Base-by-base conservation (phyloP, 2,329 filamentous ascomycete genomes). In the Curvularia sp. region DNA sequence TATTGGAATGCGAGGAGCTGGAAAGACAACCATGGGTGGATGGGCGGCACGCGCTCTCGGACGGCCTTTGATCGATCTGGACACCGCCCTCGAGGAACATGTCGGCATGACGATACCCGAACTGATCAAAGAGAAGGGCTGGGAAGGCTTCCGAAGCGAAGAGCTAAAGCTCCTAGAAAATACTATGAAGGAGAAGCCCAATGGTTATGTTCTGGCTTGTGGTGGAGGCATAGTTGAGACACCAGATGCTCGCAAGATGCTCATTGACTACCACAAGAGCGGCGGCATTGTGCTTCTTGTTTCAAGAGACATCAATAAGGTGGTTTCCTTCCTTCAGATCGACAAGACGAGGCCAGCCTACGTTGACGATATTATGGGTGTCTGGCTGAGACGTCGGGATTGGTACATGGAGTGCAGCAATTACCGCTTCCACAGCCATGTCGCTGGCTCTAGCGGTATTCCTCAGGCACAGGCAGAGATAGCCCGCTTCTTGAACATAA, bases 341-440 rank as follows among this genome's bases (percentile, higher is more conserved):
- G 95, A 99, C 80, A 93, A 96, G 80, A 92, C 90, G 22, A 87
- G 95, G 6, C 95, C 95, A 26, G 94, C 94, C 8, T 98, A 97
- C 73, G 89, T 93, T 5, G 93, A 95, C 67, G 90, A 98, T 70
- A 96, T 97, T 81, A 89, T 92, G 80, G 88, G 88, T 9, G 94
- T 99, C 2, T 99, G 96, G 83, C 81, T 92, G 57, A 89, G 94
- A 53, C 88, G 95, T 38, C 95, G 93, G 76, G 90, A 89, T 3
- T 97, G 92, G 88, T 98, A 92, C 77, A 85, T 91, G 57, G 87
- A 94, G 75, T 98, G 95, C 82, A 97, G 93, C 81, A 99, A 96
- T 74, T 89, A 92, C 69, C 88, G 96, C 68, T 98, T 97, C 80
- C 91, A 94, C 80, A 96, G 91, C 75, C 92, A 92, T 50, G 87